phyloP scores from a whole-genome alignment of 2,329 filamentous ascomycete genomes.

The Ophiosphaerella korrae region DNA sequence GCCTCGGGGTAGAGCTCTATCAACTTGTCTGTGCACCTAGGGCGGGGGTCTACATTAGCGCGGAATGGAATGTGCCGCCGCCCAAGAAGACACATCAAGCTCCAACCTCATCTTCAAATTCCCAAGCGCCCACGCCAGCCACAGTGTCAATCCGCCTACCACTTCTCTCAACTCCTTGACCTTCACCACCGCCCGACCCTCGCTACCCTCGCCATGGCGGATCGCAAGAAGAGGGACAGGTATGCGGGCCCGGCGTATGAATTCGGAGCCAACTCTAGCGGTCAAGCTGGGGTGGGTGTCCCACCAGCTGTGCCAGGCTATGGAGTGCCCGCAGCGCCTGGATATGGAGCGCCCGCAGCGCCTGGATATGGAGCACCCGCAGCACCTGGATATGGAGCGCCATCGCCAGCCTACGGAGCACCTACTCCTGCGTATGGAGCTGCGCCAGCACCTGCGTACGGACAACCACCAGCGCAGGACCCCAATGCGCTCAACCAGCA shows the following conservation, averaged over 20 bases:
- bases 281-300: constrained; percentile 54
- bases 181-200: constrained; percentile 8
- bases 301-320: constrained; percentile 24
- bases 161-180: constrained; percentile 9
- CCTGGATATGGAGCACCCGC: constrained; percentile 47
- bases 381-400: constrained; percentile 42
- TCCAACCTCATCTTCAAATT: constrained; percentile 31
- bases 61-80: constrained; percentile 37
- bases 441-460: constrained; percentile 33
- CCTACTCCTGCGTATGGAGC: constrained; percentile 40
- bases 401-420: constrained; percentile 46
- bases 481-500: constrained; percentile 72
- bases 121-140: constrained; percentile 19
- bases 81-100: constrained; percentile 46
- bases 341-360: constrained; percentile 49
- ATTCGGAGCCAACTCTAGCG: constrained; percentile 84
- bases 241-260: constrained; percentile 96
- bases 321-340: constrained; percentile 41
- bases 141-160: constrained; percentile 13
- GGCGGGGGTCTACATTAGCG: constrained; percentile 30
- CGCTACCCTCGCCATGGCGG: constrained; percentile 37
- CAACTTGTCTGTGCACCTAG: constrained; percentile 18
- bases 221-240: constrained; percentile 82
- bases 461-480: constrained; percentile 58
- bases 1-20: background rate